These are phyloP conservation scores for Hymenoscyphus linearis DNA, from an alignment of 2,329 filamentous ascomycete species.

Conservation along the genomic window DNA sequence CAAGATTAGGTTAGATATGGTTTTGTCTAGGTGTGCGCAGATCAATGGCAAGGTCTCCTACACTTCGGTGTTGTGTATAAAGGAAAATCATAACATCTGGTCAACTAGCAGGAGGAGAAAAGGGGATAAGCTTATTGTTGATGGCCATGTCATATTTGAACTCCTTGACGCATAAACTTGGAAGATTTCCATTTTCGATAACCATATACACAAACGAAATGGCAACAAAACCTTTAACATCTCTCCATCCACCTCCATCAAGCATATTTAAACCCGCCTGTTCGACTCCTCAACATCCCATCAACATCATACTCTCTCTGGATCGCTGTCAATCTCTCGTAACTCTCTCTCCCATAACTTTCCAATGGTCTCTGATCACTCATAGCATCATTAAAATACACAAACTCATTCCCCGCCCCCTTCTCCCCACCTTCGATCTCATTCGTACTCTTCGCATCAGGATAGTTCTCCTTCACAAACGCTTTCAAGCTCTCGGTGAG, in stretches of 20 bases:
- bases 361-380: conserved; percentile 26
- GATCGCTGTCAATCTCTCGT: conserved; percentile 30
- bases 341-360: conserved; percentile 27
- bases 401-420: conserved; percentile 25
- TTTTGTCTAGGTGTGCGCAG: too few species aligned
- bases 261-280: not conserved
- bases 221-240: not conserved
- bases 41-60: too few species aligned
- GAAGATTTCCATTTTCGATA: not conserved
- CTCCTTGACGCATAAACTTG: too few species aligned
- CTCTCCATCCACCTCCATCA: not conserved
- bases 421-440: conserved; percentile 9
- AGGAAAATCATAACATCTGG: too few species aligned
- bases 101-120: too few species aligned
- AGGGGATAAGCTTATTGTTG: too few species aligned
- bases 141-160: too few species aligned
- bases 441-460: conserved; percentile 20
- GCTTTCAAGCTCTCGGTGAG: not conserved
- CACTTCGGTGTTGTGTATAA: too few species aligned
- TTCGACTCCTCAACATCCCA: conserved; percentile 24
- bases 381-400: conserved; percentile 36
- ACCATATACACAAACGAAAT: not conserved
- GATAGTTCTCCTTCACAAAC: conserved; percentile 13
- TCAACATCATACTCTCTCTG: conserved; percentile 31
- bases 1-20: too few species aligned